Evolutionary conservation across 176 grass and related monocot species (phyloP), one percentile per base, ranked within the genome.

Genomic region (Oryza australiensis): DNA sequence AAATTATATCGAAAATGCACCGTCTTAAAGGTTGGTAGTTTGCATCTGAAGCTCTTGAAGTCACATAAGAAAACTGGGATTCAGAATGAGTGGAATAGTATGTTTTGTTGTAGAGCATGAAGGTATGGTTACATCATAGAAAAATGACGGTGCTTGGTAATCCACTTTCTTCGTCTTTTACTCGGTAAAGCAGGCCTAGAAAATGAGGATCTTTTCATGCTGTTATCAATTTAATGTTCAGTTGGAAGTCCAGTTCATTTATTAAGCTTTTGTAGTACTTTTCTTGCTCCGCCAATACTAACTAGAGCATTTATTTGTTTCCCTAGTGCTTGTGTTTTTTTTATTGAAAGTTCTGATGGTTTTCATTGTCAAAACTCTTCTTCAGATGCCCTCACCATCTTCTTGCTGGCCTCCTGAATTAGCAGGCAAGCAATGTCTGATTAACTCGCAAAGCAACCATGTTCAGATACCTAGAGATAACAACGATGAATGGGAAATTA

Each of bases 401-500:
- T 41, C 79, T 65, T 80, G 72, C 67, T 90, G 87, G 84, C 74
- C 87, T 66, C 84, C 84, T 78, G 32, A 74, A 34, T 55, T 48
- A 76, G 62, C 76, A 85, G 78, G 77, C 64, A 79, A 42, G n/a
- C 63, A 83, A 12, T 60, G n/a, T 79, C 2, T 4, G 6, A 38
- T 9, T 35, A 66, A 76, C 16, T 65, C 60, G 11, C 63, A 89
- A 53, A 12, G 2, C 53, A 83, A 89, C 75, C 76, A 87, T 72
- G 87, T 94, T 55, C 80, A 82, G 42, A 85, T 89, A 91, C 89
- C 92, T 35, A 87, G 82, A 42, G 89, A 94, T 87, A 85, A 87
- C 32, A 83, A 29, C 80, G 87, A 91, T 80, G 89, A 89, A 59
- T 94, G 92, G 92, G 92, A 94, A 77, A 89, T 94, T 72, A 87